These are phyloP conservation scores for Sugiyamaella japonica DNA, from an alignment of 1,139 yeast genomes.

Conservation along the genomic window DNA sequence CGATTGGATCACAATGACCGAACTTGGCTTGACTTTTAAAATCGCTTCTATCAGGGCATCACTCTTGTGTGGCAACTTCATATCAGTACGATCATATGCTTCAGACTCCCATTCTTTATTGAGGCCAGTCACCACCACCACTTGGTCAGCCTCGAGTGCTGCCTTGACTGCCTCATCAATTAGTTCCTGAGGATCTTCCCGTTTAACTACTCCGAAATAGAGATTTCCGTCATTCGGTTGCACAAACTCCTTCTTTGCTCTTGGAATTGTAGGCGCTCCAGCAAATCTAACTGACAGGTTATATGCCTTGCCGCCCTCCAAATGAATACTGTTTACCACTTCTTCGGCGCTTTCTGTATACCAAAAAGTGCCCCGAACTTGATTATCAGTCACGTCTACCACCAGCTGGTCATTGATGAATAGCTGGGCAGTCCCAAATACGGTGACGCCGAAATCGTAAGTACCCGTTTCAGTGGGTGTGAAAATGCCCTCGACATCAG, in stretches of 20 bases:
- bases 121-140: constrained; percentile 48
- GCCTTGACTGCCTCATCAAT: constrained; percentile 44
- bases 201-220: constrained; percentile 9
- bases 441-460: constrained; percentile 54
- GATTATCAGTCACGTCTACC: constrained; percentile 57
- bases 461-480: constrained; percentile 50
- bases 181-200: constrained; percentile 6
- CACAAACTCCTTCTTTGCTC: constrained; percentile 12
- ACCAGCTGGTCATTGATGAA: constrained; percentile 53
- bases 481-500: constrained; percentile 50
- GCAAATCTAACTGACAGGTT: constrained; percentile 48
- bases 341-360: constrained; percentile 54
- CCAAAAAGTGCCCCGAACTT: constrained; percentile 51
- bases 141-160: constrained; percentile 51
- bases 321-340: constrained; percentile 42
- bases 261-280: constrained; percentile 12
- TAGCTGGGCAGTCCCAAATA: constrained; percentile 55
- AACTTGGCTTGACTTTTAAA: constrained; percentile 50
- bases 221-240: constrained; percentile 10
- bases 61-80: constrained; percentile 53
- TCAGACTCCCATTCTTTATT: constrained; percentile 54
- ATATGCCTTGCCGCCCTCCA: constrained; percentile 49
- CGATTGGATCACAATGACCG: constrained; percentile 57
- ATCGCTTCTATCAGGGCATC: constrained; percentile 51
- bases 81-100: constrained; percentile 49